Evolutionary conservation across 2,329 filamentous ascomycete species (phyloP).

Genomic region (Fusarium citri): DNA sequence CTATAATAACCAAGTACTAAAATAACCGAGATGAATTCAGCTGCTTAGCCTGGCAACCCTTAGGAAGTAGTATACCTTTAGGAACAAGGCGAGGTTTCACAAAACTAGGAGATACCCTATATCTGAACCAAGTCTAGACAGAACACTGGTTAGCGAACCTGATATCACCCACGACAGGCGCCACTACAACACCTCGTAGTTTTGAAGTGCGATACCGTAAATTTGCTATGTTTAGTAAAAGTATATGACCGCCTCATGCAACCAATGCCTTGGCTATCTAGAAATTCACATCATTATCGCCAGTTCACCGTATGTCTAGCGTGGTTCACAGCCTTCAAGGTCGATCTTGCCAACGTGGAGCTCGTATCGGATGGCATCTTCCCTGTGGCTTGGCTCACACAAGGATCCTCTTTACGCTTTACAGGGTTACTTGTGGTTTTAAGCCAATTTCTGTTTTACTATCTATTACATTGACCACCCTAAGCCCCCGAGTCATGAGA

Average conservation of each 20-base stretch:
- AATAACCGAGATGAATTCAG: background rate
- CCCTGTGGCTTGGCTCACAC: background rate
- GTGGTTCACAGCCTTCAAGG: background rate
- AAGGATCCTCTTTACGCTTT: background rate
- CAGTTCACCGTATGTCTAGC: background rate
- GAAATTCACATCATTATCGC: background rate
- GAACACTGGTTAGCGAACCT: too few species aligned
- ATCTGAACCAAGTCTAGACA: background rate
- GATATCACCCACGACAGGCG: background rate
- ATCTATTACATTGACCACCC: background rate
- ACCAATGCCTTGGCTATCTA: background rate
- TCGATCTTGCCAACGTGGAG: background rate
- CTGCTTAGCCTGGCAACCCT: background rate
- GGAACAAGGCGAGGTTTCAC: background rate
- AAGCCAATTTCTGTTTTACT: background rate
- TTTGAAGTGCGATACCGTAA: background rate
- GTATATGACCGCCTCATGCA: background rate
- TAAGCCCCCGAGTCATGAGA: background rate
- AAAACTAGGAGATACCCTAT: background rate
- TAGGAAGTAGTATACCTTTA: background rate
- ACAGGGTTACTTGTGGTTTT: background rate
- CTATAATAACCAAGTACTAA: background rate
- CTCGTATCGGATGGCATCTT: background rate
- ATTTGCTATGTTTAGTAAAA: background rate
- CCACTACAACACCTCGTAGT: background rate